Base-by-base conservation (phyloP, 2,329 filamentous ascomycete genomes). In the Verticillium nubilum region DNA sequence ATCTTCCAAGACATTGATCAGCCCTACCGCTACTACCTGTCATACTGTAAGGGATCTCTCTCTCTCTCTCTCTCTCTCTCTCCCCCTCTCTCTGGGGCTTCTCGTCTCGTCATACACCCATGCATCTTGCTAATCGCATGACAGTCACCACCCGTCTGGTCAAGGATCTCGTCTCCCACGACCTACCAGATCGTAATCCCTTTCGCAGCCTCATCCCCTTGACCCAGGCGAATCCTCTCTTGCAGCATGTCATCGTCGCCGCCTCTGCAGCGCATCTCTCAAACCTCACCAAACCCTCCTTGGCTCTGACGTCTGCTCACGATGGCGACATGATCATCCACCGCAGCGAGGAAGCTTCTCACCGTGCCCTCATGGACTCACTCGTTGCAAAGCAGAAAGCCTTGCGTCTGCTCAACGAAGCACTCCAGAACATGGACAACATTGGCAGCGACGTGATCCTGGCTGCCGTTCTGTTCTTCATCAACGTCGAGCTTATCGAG, bases 1-100 rank as follows among this genome's bases (percentile, higher is more conserved):
- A 61, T 78, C 31, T 77, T 73, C 62, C 75, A 88, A 83, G 73
- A 85, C 76, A 64, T 86, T 77, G 31, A 80, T 79, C 35, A 76
- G 80, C 31, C 71, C 52, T 69, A 76, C 60, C 70, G 75, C 15
- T 70, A 75, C 63, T 78, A 77, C 60, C 68, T 78, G 54, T 71
- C 71, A 54, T 78, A 78, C 62, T 78, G 75, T 77, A 69, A 59
- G 70, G 65, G 58, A 50, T 7, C 59, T 56, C 53, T n/a, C n/a
- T 9, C 17, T 57, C 54, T 29, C 52, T 15, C 63, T 62, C 64
- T 55, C n/a, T n/a, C n/a, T n/a, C n/a, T n/a, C n/a, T n/a, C n/a
- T n/a, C n/a, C n/a, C n/a, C n/a, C n/a, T n/a, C n/a, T n/a, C n/a
- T n/a, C n/a, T n/a, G n/a, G n/a, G n/a, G n/a, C n/a, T n/a, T 54